Conservation (phyloP, 176 grass and related monocot species). For the Oryza glumipatula region DNA sequence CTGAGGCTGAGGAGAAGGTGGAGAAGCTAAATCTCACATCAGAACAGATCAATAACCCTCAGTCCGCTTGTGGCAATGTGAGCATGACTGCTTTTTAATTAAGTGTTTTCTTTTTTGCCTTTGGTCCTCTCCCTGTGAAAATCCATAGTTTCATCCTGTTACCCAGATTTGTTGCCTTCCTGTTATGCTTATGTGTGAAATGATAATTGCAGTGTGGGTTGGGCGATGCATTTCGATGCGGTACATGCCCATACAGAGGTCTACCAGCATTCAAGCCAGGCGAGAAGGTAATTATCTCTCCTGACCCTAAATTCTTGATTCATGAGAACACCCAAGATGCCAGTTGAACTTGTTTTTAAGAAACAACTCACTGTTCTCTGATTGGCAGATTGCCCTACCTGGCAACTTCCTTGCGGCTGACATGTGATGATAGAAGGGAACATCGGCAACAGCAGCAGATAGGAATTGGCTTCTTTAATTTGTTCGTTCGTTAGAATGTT, state of each 20-base stretch:
- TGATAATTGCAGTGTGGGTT: constrained; percentile 75
- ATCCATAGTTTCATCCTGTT: not conserved
- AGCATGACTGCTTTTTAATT: constrained; percentile 9
- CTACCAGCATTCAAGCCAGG: constrained; percentile 82
- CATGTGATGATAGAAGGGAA: constrained; percentile 41
- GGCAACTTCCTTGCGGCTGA: constrained; percentile 66
- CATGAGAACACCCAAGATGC: not conserved
- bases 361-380: not conserved
- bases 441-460: not conserved
- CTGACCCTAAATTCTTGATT: not conserved
- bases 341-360: not conserved
- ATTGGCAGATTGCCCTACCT: constrained; percentile 58
- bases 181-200: not conserved
- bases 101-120: not conserved
- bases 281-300: constrained; percentile 65
- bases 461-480: constrained; percentile 11
- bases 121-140: not conserved
- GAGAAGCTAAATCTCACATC: constrained; percentile 76
- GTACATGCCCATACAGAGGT: constrained; percentile 86
- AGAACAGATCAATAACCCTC: constrained; percentile 85
- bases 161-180: not conserved
- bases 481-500: constrained; percentile 26
- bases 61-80: constrained; percentile 93
- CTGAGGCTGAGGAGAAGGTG: constrained; percentile 81
- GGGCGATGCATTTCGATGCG: constrained; percentile 89